Base-by-base conservation (phyloP, 1,284 basidiomycete species). In the Ustilago lituana region DNA sequence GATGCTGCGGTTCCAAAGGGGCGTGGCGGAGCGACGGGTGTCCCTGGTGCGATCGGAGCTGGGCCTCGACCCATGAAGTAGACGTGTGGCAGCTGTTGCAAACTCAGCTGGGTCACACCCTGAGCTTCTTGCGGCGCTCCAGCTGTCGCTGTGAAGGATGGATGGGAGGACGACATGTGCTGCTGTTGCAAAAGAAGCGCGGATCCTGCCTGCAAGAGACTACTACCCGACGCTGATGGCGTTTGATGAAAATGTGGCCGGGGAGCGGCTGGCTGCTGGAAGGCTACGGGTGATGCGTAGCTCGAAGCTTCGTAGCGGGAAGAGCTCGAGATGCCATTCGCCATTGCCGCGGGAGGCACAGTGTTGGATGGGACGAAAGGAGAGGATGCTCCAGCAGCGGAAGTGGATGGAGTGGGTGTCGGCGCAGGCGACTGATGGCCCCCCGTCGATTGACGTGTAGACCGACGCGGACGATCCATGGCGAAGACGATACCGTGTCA, bases 401-500 rank as follows among this genome's bases (percentile, higher is more conserved):
- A 44, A 1, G 47, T 33, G 39, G 47, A 54, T 12, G 59, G 44
- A 3, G 46, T 40, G 0, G 55, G 31, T 27, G 49, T 36, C 0
- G 48, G 66, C 2, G 56, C 66, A 12, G 61, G 66, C 17, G 66
- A 69, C 20, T 49, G 51, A 29, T 59, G 54, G 4, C 48, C 52
- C 4, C 61, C 64, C n/a, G 53, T 60, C 35, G 66, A 63, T 32
- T 64, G 62, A 33, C 67, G 67, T 22, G 61, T 32, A 1, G 62
- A 70, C 35, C 67, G 48, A 51, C 61, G 61, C 43, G 67, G 67
- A 48, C 67, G 67, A 36, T 70, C 67, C 66, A 69, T 69, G 19
- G 24, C 43, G 39, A 19, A 26, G 14, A 26, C 5, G 22, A 8
- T n/a, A n/a, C n/a, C 22, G 45, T 23, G 22, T 36, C 23, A 10